These are phyloP conservation scores for Capsaspora owczarzaki DNA, from an alignment of 78 protist genomes.

Conservation along the genomic window DNA sequence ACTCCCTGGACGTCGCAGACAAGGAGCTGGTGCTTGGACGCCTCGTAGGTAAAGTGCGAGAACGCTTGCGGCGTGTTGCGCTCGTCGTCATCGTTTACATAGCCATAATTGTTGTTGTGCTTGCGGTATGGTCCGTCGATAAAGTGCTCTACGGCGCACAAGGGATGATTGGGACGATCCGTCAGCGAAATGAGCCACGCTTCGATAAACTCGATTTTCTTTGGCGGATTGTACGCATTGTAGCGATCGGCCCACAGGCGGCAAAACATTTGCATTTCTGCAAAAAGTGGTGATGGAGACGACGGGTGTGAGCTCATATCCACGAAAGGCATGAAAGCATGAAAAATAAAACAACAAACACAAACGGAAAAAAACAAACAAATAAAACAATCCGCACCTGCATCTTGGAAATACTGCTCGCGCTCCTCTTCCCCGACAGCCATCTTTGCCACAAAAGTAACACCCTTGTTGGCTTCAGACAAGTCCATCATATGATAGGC, in stretches of 20 bases:
- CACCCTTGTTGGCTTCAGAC: background rate
- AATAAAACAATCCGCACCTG: slow-evolving; percentile 21
- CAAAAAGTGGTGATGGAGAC: no score
- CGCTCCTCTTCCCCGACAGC: background rate
- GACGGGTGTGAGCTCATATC: no score
- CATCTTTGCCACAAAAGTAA: background rate
- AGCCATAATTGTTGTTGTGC: slow-evolving; percentile 78
- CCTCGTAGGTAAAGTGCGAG: slow-evolving; percentile 75
- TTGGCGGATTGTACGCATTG: slow-evolving; percentile 45
- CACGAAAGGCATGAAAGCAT: no score
- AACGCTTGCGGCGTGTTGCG: slow-evolving; percentile 86
- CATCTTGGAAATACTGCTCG: slow-evolving; percentile 24
- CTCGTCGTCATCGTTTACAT: slow-evolving; percentile 12
- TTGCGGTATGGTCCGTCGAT: slow-evolving; percentile 29
- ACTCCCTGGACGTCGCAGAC: slow-evolving; percentile 87
- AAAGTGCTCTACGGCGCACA: background rate
- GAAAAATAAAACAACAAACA: background rate
- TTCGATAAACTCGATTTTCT: slow-evolving; percentile 45
- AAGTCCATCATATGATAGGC: slow-evolving; percentile 14
- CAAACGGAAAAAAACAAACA: background rate
- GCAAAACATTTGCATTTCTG: slow-evolving; percentile 52
- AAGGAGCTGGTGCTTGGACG: slow-evolving; percentile 47
- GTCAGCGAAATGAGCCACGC: slow-evolving; percentile 46
- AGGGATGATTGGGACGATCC: slow-evolving; percentile 20
- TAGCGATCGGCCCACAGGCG: slow-evolving; percentile 45